These are phyloP conservation scores for Vitis rupestris DNA, from an alignment of 164 flowering plant genomes.

Conservation along the genomic window DNA sequence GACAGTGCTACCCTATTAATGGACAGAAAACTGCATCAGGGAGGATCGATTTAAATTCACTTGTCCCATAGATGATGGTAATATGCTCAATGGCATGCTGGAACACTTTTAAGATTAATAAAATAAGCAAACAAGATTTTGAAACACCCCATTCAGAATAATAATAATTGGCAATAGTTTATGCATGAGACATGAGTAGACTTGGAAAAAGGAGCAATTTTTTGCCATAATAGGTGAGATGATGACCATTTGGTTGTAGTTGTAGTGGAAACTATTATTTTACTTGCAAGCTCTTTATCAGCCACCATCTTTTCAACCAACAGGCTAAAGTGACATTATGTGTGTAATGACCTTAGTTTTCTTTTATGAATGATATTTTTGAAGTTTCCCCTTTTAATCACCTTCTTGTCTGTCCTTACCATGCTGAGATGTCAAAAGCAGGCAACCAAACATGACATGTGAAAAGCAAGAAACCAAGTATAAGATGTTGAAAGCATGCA, in stretches of 20 bases:
- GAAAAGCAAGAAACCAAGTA: too few species aligned
- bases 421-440: too few species aligned
- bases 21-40: background rate
- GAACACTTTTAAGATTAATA: background rate
- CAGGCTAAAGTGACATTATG: background rate
- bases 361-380: too few species aligned
- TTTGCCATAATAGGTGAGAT: too few species aligned
- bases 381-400: too few species aligned
- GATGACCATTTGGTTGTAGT: background rate
- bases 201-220: background rate
- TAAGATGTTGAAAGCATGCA: too few species aligned
- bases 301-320: background rate
- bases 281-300: background rate
- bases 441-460: too few species aligned
- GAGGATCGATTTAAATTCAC: background rate
- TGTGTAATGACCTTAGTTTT: background rate
- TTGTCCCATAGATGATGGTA: background rate
- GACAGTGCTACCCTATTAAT: constrained; percentile 29
- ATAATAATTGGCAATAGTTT: background rate
- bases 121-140: background rate
- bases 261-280: background rate
- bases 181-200: background rate
- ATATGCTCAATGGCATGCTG: background rate
- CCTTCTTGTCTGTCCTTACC: too few species aligned
- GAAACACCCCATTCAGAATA: background rate